These are phyloP conservation scores for Corynascus novoguineensis DNA, from an alignment of 495 filamentous ascomycete genomes.

Conservation along the genomic window DNA sequence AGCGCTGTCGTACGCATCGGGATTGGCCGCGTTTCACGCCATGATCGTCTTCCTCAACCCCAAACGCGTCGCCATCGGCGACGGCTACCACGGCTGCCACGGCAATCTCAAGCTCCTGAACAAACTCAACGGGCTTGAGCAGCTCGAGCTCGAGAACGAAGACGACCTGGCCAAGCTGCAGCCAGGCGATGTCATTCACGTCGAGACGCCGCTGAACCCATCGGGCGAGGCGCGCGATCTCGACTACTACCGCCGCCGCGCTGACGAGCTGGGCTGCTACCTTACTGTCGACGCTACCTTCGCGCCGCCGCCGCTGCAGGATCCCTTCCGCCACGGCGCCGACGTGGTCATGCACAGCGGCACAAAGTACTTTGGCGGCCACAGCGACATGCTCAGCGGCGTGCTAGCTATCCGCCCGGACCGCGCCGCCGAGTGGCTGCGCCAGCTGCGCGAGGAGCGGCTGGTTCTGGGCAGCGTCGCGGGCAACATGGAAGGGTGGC, in stretches of 20 bases:
- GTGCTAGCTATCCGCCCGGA: slow-evolving; percentile 59
- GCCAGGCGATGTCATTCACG: slow-evolving; percentile 76
- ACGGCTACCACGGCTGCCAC: slow-evolving; percentile 91
- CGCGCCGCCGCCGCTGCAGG: slow-evolving; percentile 81
- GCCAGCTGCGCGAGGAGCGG: slow-evolving; percentile 57
- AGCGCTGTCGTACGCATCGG: slow-evolving; percentile 71
- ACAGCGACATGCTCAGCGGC: slow-evolving; percentile 85
- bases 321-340: slow-evolving; percentile 74
- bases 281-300: slow-evolving; percentile 91
- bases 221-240: slow-evolving; percentile 74
- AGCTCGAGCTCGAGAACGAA: slow-evolving; percentile 54
- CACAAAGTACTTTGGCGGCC: slow-evolving; percentile 93
- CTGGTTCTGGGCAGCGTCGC: slow-evolving; percentile 74
- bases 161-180: slow-evolving; percentile 44
- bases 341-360: slow-evolving; percentile 87
- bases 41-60: slow-evolving; percentile 73
- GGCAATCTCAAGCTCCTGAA: slow-evolving; percentile 66
- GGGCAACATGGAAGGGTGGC: slow-evolving; percentile 88
- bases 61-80: slow-evolving; percentile 66
- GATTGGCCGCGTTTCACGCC: slow-evolving; percentile 82
- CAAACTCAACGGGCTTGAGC: slow-evolving; percentile 63
- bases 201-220: slow-evolving; percentile 92
- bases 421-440: slow-evolving; percentile 43
- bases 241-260: slow-evolving; percentile 58
- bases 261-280: slow-evolving; percentile 63